Evolutionary conservation across 2,329 filamentous ascomycete genomes (phyloP).

Genomic region (Onygenales sp.): DNA sequence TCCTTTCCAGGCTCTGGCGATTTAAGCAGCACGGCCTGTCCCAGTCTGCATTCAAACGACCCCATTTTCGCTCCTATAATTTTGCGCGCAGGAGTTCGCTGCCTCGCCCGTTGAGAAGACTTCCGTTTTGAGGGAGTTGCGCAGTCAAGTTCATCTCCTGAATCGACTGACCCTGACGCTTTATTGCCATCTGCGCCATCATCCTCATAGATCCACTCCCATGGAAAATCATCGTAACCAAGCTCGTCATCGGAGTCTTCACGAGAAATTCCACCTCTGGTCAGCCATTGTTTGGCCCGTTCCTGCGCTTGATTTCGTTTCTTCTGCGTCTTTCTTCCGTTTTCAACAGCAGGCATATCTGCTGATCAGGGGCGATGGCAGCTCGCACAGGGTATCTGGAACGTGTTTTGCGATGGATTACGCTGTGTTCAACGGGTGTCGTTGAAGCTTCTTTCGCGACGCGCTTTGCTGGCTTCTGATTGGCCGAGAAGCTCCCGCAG

Average conservation of each 20-base stretch:
- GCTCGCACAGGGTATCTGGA: background rate
- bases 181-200: constrained; percentile 16
- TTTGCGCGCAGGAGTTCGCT: constrained; percentile 20
- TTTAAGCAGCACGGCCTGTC: constrained; percentile 78
- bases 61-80: constrained; percentile 81
- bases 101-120: constrained; percentile 15
- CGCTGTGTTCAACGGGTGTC: background rate
- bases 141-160: constrained; percentile 6
- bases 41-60: constrained; percentile 66
- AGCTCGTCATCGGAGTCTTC: constrained; percentile 88
- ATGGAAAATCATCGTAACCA: constrained; percentile 59
- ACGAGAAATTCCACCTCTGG: constrained; percentile 53
- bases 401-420: background rate
- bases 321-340: constrained; percentile 7
- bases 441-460: background rate
- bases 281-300: constrained; percentile 41
- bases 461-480: background rate
- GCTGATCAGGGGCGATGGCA: background rate
- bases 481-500: background rate
- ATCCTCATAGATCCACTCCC: constrained; percentile 66
- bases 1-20: constrained; percentile 78
- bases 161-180: constrained; percentile 8
- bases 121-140: constrained; percentile 2
- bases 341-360: constrained; percentile 17
- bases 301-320: constrained; percentile 18